Percentiles rank a stretch among this genome's conserved stretches.
phyloP scores from a whole-genome alignment of 768 basidiomycete species.

The Amanita pseudoporphyria region DNA sequence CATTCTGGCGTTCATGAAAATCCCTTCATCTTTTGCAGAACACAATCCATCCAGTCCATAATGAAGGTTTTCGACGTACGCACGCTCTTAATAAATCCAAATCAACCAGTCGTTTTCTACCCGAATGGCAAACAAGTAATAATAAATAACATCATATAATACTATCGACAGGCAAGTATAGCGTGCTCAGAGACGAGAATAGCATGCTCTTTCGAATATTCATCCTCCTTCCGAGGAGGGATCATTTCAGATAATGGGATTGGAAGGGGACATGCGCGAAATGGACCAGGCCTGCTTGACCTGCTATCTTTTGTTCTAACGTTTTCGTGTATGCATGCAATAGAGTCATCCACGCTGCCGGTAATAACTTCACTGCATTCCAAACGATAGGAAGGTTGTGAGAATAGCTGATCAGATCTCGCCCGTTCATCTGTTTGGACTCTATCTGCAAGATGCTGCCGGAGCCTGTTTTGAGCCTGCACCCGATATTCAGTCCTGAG shows the following conservation, averaged over 20 bases:
- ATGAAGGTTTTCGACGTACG: slow-evolving; percentile 7
- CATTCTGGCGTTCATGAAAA: slow-evolving; percentile 21
- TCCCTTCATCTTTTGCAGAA: slow-evolving; percentile 17
- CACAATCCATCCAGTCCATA: slow-evolving; percentile 10
- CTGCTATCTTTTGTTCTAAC: not conserved
- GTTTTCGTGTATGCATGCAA: not conserved
- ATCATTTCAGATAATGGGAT: slow-evolving; percentile 48
- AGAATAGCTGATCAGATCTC: not conserved
- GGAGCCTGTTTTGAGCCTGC: not conserved
- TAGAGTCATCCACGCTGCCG: not conserved
- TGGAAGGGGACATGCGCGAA: slow-evolving; percentile 40
- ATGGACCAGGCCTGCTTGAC: not conserved
- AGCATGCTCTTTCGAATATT: slow-evolving; percentile 13
- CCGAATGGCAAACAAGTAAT: not conserved
- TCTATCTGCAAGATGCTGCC: slow-evolving; percentile 6
- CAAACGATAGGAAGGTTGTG: not conserved
- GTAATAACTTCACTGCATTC: too few species aligned
- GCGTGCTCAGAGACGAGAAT: slow-evolving; percentile 26
- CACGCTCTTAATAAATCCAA: slow-evolving; percentile 13
- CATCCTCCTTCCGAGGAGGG: slow-evolving; percentile 14
- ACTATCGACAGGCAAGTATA: slow-evolving; percentile 32
- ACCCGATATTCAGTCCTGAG: slow-evolving; percentile 23
- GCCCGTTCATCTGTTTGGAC: not conserved
- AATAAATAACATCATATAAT: too few species aligned
- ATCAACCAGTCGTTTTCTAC: not conserved